These are phyloP conservation scores for Letharia lupina DNA, from an alignment of 495 filamentous ascomycete species.

Conservation along the genomic window DNA sequence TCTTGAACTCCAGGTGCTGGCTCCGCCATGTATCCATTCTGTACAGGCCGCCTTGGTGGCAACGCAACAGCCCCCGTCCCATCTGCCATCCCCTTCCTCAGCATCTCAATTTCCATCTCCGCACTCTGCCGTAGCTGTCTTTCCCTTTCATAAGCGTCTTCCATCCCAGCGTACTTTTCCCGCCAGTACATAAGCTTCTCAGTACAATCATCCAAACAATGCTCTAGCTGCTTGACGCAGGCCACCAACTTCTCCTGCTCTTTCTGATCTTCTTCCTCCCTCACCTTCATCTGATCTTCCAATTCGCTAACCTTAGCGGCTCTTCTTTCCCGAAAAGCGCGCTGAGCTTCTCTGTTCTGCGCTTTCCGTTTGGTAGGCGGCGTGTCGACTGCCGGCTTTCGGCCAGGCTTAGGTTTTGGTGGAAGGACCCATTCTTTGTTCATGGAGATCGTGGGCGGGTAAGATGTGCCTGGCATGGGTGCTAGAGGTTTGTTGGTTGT, in stretches of 20 bases:
- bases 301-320: conserved; percentile 79
- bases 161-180: conserved; percentile 17
- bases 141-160: conserved; percentile 27
- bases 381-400: conserved; percentile 85
- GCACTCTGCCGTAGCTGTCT: conserved; percentile 38
- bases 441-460: conserved; percentile 40
- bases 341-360: conserved; percentile 87
- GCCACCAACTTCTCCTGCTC: conserved; percentile 37
- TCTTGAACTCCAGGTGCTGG: conserved; percentile 4
- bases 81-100: conserved; percentile 26
- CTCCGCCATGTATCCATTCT: conserved; percentile 3
- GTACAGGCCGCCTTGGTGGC: conserved; percentile 14
- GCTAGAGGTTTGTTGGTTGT: conserved; percentile 27
- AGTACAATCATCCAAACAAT: conserved; percentile 30
- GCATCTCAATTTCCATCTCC: conserved; percentile 35
- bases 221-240: conserved; percentile 42
- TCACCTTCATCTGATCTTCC: conserved; percentile 70
- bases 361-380: conserved; percentile 88
- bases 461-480: conserved; percentile 14
- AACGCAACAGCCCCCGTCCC: conserved; percentile 30
- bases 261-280: conserved; percentile 44
- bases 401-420: conserved; percentile 82
- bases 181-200: conserved; percentile 17
- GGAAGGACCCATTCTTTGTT: conserved; percentile 84
- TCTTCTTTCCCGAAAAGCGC: conserved; percentile 80